Conservation (phyloP, 2,329 filamentous ascomycete genomes). For the Tricladium varicosporioides region DNA sequence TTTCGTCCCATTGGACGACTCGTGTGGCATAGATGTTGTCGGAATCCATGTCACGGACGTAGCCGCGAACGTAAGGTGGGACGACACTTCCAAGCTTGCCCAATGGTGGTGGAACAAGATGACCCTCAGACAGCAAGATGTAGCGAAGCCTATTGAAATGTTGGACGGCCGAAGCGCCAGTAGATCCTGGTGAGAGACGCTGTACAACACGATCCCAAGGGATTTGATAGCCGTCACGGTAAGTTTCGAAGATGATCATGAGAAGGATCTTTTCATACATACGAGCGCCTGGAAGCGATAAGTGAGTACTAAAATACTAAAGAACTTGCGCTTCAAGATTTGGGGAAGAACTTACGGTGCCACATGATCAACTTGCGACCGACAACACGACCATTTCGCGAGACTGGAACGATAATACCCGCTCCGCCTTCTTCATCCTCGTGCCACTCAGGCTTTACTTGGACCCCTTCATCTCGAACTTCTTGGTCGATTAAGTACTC, state of each 20-base stretch:
- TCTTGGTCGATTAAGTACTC: no score
- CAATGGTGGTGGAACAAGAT: slow-evolving; percentile 30
- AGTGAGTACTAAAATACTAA: not conserved
- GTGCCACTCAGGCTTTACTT: no score
- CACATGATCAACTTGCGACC: slow-evolving; percentile 43
- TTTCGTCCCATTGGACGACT: slow-evolving; percentile 24
- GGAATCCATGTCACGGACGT: slow-evolving; percentile 22
- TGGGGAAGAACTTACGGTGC: slow-evolving; percentile 38
- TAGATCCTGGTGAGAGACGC: slow-evolving; percentile 27
- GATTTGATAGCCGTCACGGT: slow-evolving; percentile 12
- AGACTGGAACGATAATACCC: no score
- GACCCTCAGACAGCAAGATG: slow-evolving; percentile 27
- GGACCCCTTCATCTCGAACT: no score
- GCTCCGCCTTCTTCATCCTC: no score
- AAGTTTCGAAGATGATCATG: slow-evolving; percentile 41
- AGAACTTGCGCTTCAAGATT: not conserved
- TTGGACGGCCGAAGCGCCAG: slow-evolving; percentile 23
- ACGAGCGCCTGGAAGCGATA: slow-evolving; percentile 39
- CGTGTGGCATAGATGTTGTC: slow-evolving; percentile 8
- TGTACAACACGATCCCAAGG: slow-evolving; percentile 30
- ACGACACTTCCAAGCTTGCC: slow-evolving; percentile 14
- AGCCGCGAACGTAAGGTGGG: slow-evolving; percentile 23
- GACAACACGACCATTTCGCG: slow-evolving; percentile 32
- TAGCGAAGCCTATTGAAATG: slow-evolving; percentile 27
- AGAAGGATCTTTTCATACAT: slow-evolving; percentile 47